A percentile compares a stretch with the other conserved stretches of the same genome.
These are phyloP conservation scores for Lodderomyces parapsilosis DNA, from an alignment of 1,139 yeast species.

Conservation along the genomic window DNA sequence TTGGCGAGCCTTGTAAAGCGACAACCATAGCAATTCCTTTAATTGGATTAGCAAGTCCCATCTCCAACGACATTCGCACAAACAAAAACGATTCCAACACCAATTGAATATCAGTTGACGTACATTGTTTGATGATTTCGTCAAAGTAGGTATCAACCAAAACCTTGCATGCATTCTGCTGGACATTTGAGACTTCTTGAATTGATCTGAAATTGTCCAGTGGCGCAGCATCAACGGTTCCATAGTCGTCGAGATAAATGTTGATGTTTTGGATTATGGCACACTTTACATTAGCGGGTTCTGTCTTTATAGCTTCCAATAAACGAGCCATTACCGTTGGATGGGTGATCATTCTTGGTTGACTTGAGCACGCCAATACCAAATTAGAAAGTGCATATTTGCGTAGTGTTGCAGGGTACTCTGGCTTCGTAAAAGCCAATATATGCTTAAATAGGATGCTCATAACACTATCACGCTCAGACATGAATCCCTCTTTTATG, in stretches of 20 bases:
- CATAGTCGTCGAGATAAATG: slow-evolving; percentile 53
- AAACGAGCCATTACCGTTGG: not conserved
- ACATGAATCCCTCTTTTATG: slow-evolving; percentile 34
- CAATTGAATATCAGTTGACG: slow-evolving; percentile 38
- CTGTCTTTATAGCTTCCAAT: slow-evolving; percentile 9
- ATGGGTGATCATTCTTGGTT: slow-evolving; percentile 47
- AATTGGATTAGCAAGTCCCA: slow-evolving; percentile 77
- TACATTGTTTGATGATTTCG: slow-evolving; percentile 48
- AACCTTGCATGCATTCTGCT: slow-evolving; percentile 54
- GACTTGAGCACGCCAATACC: slow-evolving; percentile 55
- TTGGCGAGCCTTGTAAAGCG: slow-evolving; percentile 62
- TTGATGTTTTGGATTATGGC: slow-evolving; percentile 53
- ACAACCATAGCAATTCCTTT: slow-evolving; percentile 65
- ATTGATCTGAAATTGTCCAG: not conserved
- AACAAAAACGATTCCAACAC: slow-evolving; percentile 54
- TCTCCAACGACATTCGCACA: slow-evolving; percentile 51
- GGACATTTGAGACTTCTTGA: not conserved
- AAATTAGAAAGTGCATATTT: slow-evolving; percentile 57
- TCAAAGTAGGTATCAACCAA: slow-evolving; percentile 62
- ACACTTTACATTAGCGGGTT: slow-evolving; percentile 28
- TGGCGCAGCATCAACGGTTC: slow-evolving; percentile 50
- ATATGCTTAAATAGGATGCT: slow-evolving; percentile 58
- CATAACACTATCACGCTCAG: slow-evolving; percentile 53
- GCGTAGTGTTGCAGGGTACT: slow-evolving; percentile 17
- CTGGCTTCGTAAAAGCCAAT: slow-evolving; percentile 48